Evolutionary conservation across 805 yeast genomes (phyloP).

Genomic region (Wickerhamomyces sydowiorum): DNA sequence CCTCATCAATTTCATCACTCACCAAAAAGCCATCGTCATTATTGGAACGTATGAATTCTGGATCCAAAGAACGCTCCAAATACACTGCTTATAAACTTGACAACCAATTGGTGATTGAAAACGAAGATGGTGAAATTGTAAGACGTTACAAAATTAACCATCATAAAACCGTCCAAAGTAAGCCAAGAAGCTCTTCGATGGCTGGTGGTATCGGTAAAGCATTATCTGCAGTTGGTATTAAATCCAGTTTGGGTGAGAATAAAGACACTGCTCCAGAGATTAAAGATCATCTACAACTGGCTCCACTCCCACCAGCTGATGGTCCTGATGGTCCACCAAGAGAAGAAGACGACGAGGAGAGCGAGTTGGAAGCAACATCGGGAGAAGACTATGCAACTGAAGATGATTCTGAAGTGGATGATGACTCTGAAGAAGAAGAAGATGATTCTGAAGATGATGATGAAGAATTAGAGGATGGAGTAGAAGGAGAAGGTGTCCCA

Average conservation of each 20-base stretch:
- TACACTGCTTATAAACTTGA: conserved; percentile 74
- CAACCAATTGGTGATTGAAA: conserved; percentile 75
- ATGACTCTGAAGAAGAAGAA: conserved; percentile 11
- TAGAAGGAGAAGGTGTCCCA: conserved; percentile 19
- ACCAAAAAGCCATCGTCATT: conserved; percentile 9
- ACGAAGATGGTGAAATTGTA: conserved; percentile 86
- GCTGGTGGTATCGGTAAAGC: conserved; percentile 31
- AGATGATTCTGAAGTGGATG: conserved; percentile 13
- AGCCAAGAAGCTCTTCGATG: conserved; percentile 33
- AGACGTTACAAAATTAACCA: conserved; percentile 74
- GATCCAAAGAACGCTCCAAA: conserved; percentile 14
- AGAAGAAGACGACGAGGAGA: conserved; percentile 1
- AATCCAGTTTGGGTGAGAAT: conserved; percentile 8
- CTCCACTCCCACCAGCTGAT: not conserved
- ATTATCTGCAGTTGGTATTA: conserved; percentile 50
- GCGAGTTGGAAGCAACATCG: not conserved
- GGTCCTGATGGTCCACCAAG: conserved; percentile 2
- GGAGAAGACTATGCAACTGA: conserved; percentile 22
- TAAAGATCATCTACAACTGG: conserved; percentile 6
- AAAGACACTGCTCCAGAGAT: not conserved
- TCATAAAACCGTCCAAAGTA: conserved; percentile 26
- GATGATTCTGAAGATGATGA: conserved; percentile 20
- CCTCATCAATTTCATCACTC: conserved; percentile 15
- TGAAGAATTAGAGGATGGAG: conserved; percentile 20
- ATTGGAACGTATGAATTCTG: conserved; percentile 6